These are phyloP conservation scores for Hibiscus syriacus DNA, from an alignment of 345 rosid species.

Conservation along the genomic window DNA sequence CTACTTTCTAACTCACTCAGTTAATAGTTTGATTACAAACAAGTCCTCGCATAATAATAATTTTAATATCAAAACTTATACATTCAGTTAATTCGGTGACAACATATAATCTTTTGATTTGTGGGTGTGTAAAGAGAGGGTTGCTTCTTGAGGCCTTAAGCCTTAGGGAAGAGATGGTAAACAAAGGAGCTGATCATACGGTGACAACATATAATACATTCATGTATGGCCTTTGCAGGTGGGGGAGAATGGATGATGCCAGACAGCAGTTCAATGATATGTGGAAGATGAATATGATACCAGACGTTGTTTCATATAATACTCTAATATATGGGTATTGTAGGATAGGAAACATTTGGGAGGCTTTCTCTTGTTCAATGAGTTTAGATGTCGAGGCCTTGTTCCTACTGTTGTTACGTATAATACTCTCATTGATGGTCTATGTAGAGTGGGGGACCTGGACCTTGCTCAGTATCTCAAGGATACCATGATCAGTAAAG, in stretches of 20 bases:
- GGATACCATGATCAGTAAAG: conserved; percentile 45
- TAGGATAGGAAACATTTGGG: conserved; percentile 39
- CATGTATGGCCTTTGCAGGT: conserved; percentile 41
- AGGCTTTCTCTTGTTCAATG: conserved; percentile 57
- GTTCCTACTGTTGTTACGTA: conserved; percentile 46
- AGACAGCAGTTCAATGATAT: conserved; percentile 33
- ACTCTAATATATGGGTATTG: conserved; percentile 56
- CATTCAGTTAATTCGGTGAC: no score
- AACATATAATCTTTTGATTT: conserved; percentile 50
- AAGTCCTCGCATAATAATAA: no score
- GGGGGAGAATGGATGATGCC: conserved; percentile 45
- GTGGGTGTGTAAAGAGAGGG: conserved; percentile 47
- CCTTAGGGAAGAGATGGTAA: conserved; percentile 45
- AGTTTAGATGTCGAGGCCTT: conserved; percentile 33
- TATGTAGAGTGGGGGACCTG: conserved; percentile 52
- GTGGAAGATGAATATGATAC: conserved; percentile 33
- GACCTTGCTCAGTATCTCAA: conserved; percentile 49
- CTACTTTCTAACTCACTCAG: no score
- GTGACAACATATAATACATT: conserved; percentile 39
- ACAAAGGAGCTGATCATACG: conserved; percentile 34
- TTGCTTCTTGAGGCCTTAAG: conserved; percentile 42
- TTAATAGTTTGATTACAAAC: no score
- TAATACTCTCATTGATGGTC: conserved; percentile 59
- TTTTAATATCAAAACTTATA: no score
- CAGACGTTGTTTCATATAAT: conserved; percentile 64